A percentile compares a stretch with the other conserved stretches of the same genome.
Conservation (phyloP, 345 rosid species). For the Eucalyptus paniculata region DNA sequence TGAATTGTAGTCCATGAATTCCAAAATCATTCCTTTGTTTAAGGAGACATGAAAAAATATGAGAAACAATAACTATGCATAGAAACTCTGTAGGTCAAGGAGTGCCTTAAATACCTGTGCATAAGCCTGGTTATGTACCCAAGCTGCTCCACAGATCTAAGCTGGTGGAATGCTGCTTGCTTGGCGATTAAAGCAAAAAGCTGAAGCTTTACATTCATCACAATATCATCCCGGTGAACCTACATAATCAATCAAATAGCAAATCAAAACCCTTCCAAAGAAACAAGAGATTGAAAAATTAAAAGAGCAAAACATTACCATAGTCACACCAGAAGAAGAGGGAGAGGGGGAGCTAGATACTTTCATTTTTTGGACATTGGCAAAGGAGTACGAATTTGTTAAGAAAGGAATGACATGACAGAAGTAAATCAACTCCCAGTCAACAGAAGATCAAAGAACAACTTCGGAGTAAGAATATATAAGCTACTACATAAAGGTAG, state of each 20-base stretch:
- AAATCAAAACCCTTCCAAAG: background rate
- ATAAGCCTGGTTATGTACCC: slow-evolving; percentile 68
- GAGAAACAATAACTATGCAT: background rate
- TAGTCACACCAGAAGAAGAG: background rate
- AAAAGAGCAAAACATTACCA: background rate
- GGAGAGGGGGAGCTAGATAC: background rate
- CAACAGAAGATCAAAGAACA: background rate
- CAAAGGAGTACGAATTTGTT: background rate
- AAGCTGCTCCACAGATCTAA: slow-evolving; percentile 90
- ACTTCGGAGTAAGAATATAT: background rate
- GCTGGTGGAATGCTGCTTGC: slow-evolving; percentile 94
- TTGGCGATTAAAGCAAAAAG: slow-evolving; percentile 66
- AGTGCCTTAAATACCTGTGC: slow-evolving; percentile 33
- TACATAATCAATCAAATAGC: background rate
- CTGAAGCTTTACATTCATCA: slow-evolving; percentile 71
- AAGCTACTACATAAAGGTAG: background rate
- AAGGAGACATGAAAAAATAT: background rate
- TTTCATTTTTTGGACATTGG: background rate
- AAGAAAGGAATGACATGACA: background rate
- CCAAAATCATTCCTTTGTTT: slow-evolving; percentile 55
- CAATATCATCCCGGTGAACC: slow-evolving; percentile 76
- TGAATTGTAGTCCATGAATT: slow-evolving; percentile 61
- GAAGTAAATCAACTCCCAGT: background rate
- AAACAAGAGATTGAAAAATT: background rate
- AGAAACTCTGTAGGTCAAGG: background rate